Evolutionary conservation across 306 rosid species (phyloP).

Genomic region (Casuarina glauca): DNA sequence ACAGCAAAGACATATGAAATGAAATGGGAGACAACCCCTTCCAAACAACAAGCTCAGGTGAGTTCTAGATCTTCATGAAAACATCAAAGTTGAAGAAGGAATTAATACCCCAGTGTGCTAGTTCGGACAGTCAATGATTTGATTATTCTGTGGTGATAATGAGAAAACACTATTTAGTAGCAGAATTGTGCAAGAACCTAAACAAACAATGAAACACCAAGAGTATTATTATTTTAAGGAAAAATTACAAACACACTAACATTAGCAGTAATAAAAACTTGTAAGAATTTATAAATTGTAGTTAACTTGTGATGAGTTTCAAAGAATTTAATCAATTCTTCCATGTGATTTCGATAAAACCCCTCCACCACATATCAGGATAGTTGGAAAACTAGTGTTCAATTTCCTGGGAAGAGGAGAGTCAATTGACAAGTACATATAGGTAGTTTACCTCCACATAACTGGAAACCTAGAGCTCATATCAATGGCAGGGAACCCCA

Average conservation of each 20-base stretch:
- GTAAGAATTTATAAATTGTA: background rate
- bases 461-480: slow-evolving; percentile 99
- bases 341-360: slow-evolving; percentile 95
- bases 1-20: background rate
- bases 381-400: slow-evolving; percentile 17
- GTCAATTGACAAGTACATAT: slow-evolving; percentile 15
- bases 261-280: background rate
- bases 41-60: background rate
- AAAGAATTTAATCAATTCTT: slow-evolving; percentile 95
- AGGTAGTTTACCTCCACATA: slow-evolving; percentile 80
- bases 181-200: background rate
- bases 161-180: background rate
- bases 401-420: slow-evolving; percentile 16
- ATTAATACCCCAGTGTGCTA: background rate
- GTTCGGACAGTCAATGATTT: background rate
- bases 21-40: background rate
- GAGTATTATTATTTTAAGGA: background rate
- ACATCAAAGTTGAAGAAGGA: background rate
- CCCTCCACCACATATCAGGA: slow-evolving; percentile 62
- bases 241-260: background rate
- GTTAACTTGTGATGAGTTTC: slow-evolving; percentile 95
- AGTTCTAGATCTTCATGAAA: background rate
- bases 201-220: background rate
- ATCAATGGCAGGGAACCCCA: slow-evolving; percentile 99
- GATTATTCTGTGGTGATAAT: background rate